Base-by-base conservation (phyloP, 2,329 filamentous ascomycete species). In the Ascomycota sp. region DNA sequence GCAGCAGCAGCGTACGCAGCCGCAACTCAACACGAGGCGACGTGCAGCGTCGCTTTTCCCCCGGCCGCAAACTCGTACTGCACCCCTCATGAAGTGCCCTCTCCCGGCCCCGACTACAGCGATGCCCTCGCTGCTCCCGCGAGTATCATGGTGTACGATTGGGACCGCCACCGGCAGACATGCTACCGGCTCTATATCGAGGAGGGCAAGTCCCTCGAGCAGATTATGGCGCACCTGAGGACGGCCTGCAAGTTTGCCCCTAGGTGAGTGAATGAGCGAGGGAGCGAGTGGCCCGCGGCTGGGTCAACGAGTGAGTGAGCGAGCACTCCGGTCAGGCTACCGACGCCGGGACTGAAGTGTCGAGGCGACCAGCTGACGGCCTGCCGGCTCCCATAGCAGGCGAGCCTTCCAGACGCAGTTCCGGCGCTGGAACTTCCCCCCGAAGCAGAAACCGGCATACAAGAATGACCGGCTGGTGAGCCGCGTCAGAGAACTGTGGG, bases 391-490 rank as follows among this genome's bases (percentile, higher is more conserved):
- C n/a, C n/a, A n/a, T n/a, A n/a, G 78, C 51, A 81, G 80, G 58
- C 72, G 78, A 38, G 73, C 75, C 30, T 81, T 76, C 39, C 77
- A 82, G 51, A 71, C 64, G 4, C 76, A 82, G 43, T 80, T 83
- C 53, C 76, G 72, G 47, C 63, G 70, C 49, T 89, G 81, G 81
- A 66, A 70, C 7, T 86, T 89, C 43, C 78, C 79, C 10, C 68
- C 65, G 37, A 81, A 81, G 49, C 72, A 78, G 43, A 72, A 74
- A 38, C 72, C 72, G 1, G 72, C 73, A 2, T 69, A 82, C 47
- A 77, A 76, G 46, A 76, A 82, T 47, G 58, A 62, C 10, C 59
- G 58, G 21, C 64, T 86, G 7, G 68, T 79, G 29, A 65, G 64
- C 12, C 69, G 80, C 25, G 65, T 86, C 39, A 73, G 72, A 47